These are phyloP conservation scores for Kwoniella heveanensis DNA, from an alignment of 768 basidiomycete genomes.

Conservation along the genomic window DNA sequence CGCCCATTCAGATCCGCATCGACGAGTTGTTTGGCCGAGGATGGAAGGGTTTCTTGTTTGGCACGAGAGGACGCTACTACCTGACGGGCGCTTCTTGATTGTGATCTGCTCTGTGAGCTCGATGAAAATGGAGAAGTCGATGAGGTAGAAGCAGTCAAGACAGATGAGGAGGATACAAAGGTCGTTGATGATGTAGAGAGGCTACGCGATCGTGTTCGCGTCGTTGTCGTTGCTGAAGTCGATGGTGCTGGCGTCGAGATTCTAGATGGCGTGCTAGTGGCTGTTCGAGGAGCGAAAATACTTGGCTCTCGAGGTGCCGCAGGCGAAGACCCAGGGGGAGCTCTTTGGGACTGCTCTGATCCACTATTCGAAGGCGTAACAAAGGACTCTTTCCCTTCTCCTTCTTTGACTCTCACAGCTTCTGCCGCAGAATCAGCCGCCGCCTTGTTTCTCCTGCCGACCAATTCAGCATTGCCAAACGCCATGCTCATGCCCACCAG, in stretches of 20 bases:
- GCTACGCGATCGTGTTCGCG: background rate
- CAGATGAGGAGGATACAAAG: background rate
- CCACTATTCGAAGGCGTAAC: background rate
- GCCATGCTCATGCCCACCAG: slow-evolving; percentile 47
- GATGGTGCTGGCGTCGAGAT: background rate
- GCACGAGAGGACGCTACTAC: background rate
- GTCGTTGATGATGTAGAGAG: background rate
- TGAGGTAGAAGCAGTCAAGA: background rate
- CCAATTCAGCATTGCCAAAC: slow-evolving; percentile 54
- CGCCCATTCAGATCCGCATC: background rate
- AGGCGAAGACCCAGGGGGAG: background rate
- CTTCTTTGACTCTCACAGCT: background rate
- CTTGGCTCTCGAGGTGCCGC: background rate
- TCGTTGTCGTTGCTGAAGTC: background rate
- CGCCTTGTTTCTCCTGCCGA: slow-evolving; percentile 19
- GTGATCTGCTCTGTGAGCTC: background rate
- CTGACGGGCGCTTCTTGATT: background rate
- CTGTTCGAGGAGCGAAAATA: too few relatives aligned
- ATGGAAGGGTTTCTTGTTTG: background rate
- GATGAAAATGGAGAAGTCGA: background rate
- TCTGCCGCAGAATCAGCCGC: background rate
- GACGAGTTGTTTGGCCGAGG: background rate
- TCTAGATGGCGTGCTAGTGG: too few relatives aligned
- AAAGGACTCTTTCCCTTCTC: background rate
- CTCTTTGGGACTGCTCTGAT: background rate